Conservation (phyloP, 139 green algal genomes). For the Ettlia oleoabundans region DNA sequence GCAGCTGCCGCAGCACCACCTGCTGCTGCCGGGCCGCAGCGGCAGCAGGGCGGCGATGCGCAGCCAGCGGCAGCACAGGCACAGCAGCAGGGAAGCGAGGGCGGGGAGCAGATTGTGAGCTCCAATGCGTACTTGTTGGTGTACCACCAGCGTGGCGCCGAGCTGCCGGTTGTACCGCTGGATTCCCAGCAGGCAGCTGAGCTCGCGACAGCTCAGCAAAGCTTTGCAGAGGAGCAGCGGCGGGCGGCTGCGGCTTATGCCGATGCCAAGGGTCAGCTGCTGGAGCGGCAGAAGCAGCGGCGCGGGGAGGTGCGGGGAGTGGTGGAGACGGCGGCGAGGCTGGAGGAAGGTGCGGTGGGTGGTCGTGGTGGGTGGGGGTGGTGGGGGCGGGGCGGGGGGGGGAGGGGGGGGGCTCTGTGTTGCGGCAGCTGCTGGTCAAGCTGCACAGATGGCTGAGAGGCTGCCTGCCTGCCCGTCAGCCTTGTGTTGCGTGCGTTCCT, state of each 20-base stretch:
- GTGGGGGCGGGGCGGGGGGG: too few relatives aligned
- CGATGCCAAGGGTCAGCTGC: constrained; percentile 11
- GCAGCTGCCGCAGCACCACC: background rate
- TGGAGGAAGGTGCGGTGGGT: constrained; percentile 31
- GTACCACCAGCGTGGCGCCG: constrained; percentile 54
- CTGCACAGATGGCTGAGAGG: too few relatives aligned
- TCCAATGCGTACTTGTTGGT: constrained; percentile 85
- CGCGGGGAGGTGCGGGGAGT: constrained; percentile 36
- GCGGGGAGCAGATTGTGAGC: constrained; percentile 40
- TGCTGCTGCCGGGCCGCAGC: background rate
- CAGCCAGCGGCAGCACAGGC: background rate
- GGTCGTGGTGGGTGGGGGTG: background rate
- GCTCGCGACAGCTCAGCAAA: background rate
- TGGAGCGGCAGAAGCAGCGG: constrained; percentile 26
- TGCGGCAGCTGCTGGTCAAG: too few relatives aligned
- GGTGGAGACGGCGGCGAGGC: constrained; percentile 41
- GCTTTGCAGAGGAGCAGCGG: background rate
- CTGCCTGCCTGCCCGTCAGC: too few relatives aligned
- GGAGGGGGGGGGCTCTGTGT: too few relatives aligned
- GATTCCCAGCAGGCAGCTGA: constrained; percentile 11
- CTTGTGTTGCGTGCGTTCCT: too few relatives aligned
- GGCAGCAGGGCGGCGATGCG: background rate
- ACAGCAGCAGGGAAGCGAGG: background rate
- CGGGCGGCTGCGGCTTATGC: constrained; percentile 6
- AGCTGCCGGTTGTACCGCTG: constrained; percentile 23